A percentile compares a stretch with the other conserved stretches of the same genome.
phyloP scores from a whole-genome alignment of 257 asterid genomes.

The Primulina huaijiensis region DNA sequence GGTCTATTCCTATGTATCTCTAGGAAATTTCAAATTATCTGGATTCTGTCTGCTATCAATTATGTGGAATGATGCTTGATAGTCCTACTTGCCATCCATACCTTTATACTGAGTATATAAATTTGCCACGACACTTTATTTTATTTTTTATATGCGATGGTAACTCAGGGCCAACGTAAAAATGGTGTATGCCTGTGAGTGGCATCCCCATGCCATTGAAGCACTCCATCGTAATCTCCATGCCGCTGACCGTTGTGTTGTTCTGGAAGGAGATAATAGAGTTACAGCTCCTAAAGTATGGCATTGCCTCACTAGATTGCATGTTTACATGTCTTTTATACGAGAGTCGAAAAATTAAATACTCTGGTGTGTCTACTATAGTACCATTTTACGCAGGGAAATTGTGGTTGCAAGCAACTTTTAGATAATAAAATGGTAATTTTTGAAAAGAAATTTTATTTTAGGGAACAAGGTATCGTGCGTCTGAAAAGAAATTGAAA shows the following conservation, averaged over 20 bases:
- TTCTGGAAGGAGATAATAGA: slow-evolving; percentile 91
- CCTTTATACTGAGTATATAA: slow-evolving; percentile 3
- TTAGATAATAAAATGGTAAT: background rate
- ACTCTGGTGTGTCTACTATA: background rate
- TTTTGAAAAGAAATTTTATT: no score
- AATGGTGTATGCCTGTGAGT: slow-evolving; percentile 91
- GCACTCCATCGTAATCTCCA: slow-evolving; percentile 73
- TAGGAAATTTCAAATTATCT: background rate
- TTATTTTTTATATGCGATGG: slow-evolving; percentile 16
- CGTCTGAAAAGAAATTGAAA: background rate
- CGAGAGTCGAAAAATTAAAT: no score
- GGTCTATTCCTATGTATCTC: slow-evolving; percentile 37
- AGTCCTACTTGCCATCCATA: background rate
- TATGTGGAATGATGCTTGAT: slow-evolving; percentile 4
- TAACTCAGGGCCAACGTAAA: slow-evolving; percentile 70
- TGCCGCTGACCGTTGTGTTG: slow-evolving; percentile 68
- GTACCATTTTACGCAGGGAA: no score
- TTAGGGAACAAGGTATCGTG: background rate
- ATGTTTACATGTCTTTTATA: background rate
- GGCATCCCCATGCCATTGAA: slow-evolving; percentile 90
- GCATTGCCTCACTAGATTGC: background rate
- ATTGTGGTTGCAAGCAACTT: background rate
- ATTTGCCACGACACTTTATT: background rate
- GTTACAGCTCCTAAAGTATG: slow-evolving; percentile 81
- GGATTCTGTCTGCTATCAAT: background rate